Conservation (phyloP, 2,329 filamentous ascomycete species). For the Ambrosiella xylebori region DNA sequence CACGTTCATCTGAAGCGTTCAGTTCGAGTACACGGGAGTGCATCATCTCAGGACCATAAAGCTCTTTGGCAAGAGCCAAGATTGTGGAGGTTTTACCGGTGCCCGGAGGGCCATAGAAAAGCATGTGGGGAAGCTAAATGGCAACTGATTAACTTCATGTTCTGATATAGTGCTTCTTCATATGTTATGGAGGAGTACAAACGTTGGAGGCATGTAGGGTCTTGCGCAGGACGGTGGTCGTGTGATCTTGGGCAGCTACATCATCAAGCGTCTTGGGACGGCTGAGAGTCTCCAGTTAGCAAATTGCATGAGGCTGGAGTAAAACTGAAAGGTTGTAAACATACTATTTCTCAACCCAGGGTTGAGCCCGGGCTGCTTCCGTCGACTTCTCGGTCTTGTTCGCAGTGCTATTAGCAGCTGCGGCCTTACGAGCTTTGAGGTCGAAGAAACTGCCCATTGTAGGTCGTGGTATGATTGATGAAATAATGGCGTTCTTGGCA, state of each 20-base stretch:
- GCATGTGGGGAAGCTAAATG: constrained; percentile 82
- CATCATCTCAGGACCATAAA: constrained; percentile 89
- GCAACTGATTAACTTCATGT: no score
- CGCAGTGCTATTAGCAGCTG: constrained; percentile 43
- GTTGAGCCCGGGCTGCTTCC: constrained; percentile 53
- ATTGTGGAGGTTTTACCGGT: constrained; percentile 98
- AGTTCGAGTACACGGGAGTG: constrained; percentile 92
- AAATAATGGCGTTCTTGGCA: neutral
- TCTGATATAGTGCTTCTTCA: constrained; percentile 15
- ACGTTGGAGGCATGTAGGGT: constrained; percentile 91
- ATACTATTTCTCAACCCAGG: constrained; percentile 99
- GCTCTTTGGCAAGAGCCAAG: constrained; percentile 87
- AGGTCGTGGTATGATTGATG: neutral
- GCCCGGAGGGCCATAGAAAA: constrained; percentile 94
- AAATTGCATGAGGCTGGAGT: neutral
- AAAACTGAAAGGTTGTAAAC: constrained; percentile 15
- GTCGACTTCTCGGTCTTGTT: constrained; percentile 46
- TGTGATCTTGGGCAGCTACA: constrained; percentile 95
- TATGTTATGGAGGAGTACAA: constrained; percentile 9
- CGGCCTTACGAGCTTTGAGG: constrained; percentile 74
- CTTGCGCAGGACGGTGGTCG: constrained; percentile 76
- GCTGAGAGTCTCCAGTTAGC: constrained; percentile 28
- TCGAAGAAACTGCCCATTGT: constrained; percentile 87
- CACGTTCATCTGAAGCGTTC: constrained; percentile 96
- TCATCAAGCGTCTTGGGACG: constrained; percentile 87